Evolutionary conservation across 768 basidiomycete genomes (phyloP), one percentile per base, ranked within the genome.

Genomic region (Suillus spraguei): DNA sequence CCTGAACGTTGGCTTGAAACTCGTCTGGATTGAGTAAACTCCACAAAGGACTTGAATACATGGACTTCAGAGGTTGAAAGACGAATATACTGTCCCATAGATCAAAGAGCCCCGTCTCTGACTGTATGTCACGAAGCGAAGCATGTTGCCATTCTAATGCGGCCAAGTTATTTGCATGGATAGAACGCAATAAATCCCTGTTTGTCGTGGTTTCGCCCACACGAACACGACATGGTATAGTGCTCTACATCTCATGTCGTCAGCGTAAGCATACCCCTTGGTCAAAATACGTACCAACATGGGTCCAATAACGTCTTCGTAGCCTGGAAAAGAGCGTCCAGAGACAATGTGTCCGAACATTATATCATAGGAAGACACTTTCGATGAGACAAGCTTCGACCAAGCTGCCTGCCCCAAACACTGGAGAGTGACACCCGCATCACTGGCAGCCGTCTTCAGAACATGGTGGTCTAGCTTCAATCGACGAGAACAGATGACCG

Each of bases 341-440:
- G 82, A 82, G 6, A 83, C 72, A 20, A 80, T 78, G 54, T 81
- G 80, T 0, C 82, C 82, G 62, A 83, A 83, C 16, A 83, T 75
- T 28, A 81, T 69, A 64, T 83, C 82, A 7, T 60, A 47, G 24
- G 68, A 70, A 24, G 66, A 61, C 20, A 61, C 55, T 24, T 71
- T 38, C 1, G 62, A 64, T 24, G 73, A 69, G 10, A 78, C 58
- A 20, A 70, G 62, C 62, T 73, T 77, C 3, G 71, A 65, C 61
- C 71, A 75, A 14, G 71, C 72, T 10, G 75, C 74, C 39, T 80
- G 71, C 70, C 61, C 78, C 64, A 66, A 75, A 64, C 69, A 81
- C 72, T 72, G 82, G 65, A 69, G 72, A 55, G 64, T 81, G 72
- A 67, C 79, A 64, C 61, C 72, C 53, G 46, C 72, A 54, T 61